phyloP scores from a whole-genome alignment of 2,329 filamentous ascomycete species.

The Cercospora beticola region DNA sequence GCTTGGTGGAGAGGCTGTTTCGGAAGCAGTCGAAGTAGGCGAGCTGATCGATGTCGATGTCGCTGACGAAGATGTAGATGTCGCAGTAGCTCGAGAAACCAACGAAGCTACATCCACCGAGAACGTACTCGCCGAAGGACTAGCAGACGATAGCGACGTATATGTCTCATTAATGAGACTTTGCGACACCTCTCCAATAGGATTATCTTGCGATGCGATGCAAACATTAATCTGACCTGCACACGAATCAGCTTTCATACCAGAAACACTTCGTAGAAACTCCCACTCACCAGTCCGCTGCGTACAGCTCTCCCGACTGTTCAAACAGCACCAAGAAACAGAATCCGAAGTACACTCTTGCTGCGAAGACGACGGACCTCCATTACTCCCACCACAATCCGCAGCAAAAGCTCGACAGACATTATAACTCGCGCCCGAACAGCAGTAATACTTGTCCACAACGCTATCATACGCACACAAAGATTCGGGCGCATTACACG shows the following conservation, averaged over 20 bases:
- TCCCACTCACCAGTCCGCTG: constrained; percentile 14
- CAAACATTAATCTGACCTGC: constrained; percentile 21
- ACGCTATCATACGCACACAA: constrained; percentile 23
- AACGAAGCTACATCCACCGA: constrained; percentile 15
- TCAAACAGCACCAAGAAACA: constrained; percentile 20
- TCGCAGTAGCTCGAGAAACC: constrained; percentile 7
- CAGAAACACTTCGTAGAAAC: not conserved
- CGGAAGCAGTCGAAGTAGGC: not conserved
- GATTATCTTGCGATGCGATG: constrained; percentile 18
- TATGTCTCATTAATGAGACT: constrained; percentile 18
- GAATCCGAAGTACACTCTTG: constrained; percentile 9
- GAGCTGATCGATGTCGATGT: not conserved
- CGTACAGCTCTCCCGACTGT: constrained; percentile 19
- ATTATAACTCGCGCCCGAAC: constrained; percentile 13
- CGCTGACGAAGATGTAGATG: not conserved
- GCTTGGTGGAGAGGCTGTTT: not conserved
- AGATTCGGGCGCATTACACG: constrained; percentile 6
- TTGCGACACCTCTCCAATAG: constrained; percentile 13
- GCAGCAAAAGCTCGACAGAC: constrained; percentile 20
- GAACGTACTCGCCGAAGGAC: constrained; percentile 14
- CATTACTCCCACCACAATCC: constrained; percentile 14
- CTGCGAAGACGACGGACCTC: constrained; percentile 8
- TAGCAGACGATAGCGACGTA: constrained; percentile 16
- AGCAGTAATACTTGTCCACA: constrained; percentile 22
- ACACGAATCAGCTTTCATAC: not conserved